Percentiles rank a stretch among this genome's conserved stretches.
These are phyloP conservation scores for Coccomyxa sp. DNA, from an alignment of 139 green algal species.

Conservation along the genomic window DNA sequence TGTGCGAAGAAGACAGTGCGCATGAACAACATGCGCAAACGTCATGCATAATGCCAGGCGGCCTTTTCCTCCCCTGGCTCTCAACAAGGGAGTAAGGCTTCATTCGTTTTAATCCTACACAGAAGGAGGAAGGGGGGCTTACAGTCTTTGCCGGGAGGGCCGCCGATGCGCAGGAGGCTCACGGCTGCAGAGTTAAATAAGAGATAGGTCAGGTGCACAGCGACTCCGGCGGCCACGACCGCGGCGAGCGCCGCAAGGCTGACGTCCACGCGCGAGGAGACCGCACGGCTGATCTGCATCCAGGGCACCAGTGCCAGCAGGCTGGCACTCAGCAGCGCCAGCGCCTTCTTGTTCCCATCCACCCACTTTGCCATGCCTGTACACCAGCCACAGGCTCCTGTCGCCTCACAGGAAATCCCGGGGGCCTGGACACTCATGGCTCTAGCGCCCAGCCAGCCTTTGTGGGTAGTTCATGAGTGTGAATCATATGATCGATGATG, in stretches of 20 bases:
- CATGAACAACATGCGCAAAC: too few relatives aligned
- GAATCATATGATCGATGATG: too few relatives aligned
- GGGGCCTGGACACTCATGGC: too few relatives aligned
- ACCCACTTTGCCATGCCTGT: slow-evolving; percentile 38
- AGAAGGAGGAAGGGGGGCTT: not conserved
- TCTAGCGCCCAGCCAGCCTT: too few relatives aligned
- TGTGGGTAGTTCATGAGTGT: too few relatives aligned
- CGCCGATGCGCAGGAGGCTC: slow-evolving; percentile 11
- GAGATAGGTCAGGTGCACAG: slow-evolving; percentile 45
- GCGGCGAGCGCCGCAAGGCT: slow-evolving; percentile 5
- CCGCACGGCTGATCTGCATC: slow-evolving; percentile 66
- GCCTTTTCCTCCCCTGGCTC: too few relatives aligned
- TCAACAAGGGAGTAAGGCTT: too few relatives aligned
- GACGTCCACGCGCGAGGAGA: slow-evolving; percentile 17
- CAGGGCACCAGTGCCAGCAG: slow-evolving; percentile 67
- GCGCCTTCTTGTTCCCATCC: slow-evolving; percentile 31
- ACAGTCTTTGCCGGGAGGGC: not conserved
- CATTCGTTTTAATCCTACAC: too few relatives aligned
- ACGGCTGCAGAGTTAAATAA: slow-evolving; percentile 32
- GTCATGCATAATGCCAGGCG: too few relatives aligned
- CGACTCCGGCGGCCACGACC: slow-evolving; percentile 26
- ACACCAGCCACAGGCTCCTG: not conserved
- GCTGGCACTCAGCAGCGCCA: slow-evolving; percentile 36
- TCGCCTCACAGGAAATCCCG: too few relatives aligned
- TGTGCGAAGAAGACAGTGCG: too few relatives aligned